These are phyloP conservation scores for Deuterostichococcus epilithicus DNA, from an alignment of 139 green algal genomes.

Conservation along the genomic window DNA sequence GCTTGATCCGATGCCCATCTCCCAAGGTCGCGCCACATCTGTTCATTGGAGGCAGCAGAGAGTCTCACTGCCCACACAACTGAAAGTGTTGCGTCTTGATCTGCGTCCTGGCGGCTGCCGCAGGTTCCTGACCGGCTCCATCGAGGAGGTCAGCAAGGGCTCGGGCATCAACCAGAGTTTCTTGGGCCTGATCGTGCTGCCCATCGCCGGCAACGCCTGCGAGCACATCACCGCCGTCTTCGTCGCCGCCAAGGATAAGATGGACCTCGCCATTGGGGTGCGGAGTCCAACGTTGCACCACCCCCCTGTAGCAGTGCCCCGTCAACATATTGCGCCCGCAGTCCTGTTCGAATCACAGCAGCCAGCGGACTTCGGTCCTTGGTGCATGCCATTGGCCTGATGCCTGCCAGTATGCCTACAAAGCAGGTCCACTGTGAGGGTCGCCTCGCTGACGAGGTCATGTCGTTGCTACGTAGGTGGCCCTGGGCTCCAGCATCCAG, in stretches of 20 bases:
- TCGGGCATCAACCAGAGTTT: slow-evolving; percentile 71
- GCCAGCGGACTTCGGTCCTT: slow-evolving; percentile 16
- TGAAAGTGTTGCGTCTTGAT: too few species aligned
- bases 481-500: slow-evolving; percentile 77
- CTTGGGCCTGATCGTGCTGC: slow-evolving; percentile 78
- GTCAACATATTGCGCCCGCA: background rate
- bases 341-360: background rate
- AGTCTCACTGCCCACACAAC: too few species aligned
- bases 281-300: too few species aligned
- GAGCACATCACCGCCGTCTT: slow-evolving; percentile 90
- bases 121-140: slow-evolving; percentile 65
- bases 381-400: too few species aligned
- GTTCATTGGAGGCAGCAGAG: too few species aligned
- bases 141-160: slow-evolving; percentile 62
- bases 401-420: too few species aligned
- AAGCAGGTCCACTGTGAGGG: too few species aligned
- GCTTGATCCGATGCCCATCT: too few species aligned
- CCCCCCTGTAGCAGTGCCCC: background rate
- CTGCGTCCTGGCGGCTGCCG: background rate
- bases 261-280: slow-evolving; percentile 85
- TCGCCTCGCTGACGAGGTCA: too few species aligned
- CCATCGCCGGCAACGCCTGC: slow-evolving; percentile 84
- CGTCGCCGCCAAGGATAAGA: slow-evolving; percentile 88
- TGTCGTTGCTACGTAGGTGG: too few species aligned
- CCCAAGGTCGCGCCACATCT: too few species aligned